Evolutionary conservation across 2,329 filamentous ascomycete genomes (phyloP), one percentile per base, ranked within the genome.

Genomic region (Fusarium proliferatum): DNA sequence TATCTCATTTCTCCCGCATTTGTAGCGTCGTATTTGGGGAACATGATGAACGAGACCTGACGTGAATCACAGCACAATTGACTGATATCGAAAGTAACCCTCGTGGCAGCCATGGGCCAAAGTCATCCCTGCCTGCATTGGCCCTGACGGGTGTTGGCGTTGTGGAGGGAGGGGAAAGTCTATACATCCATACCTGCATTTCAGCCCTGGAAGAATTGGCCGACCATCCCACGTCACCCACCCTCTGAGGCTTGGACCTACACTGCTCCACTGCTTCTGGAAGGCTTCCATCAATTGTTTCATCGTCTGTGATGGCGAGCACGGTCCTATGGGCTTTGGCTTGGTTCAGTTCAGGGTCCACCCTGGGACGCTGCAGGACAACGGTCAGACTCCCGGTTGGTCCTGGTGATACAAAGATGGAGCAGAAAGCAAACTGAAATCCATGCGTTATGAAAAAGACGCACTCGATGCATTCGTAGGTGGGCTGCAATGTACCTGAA

Each of bases 211-310:
- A 64, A 64, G 59, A 59, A 46, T 46, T 61, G 42, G 52, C 56
- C 46, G 46, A 53, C 51, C 51, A 43, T 55, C 71, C 71, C 71
- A 73, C 53, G 70, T 71, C 66, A 73, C 58, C 43, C 41, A 28
- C 30, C 33, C 41, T 51, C 53, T 30, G 28, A 42, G 30, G 41
- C 53, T 63, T 53, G 45, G 23, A 21, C 52, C 30, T 51, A 19
- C 21, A 53, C 30, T 62, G 43, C 61, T 71, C 76, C 76, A 78
- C 76, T 77, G 64, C 76, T 78, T 78, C 76, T 78, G 71, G 76
- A 78, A 78, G 71, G 52, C 68, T 78, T 78, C 76, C 59, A 76
- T 78, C 26, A 61, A 61, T 72, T 78, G 76, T 78, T 78, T 75
- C 73, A 77, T 74, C 72, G 72, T 73, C 61, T 68, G 61, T 60